phyloP scores from a whole-genome alignment of 2,329 filamentous ascomycete species.

The Colletotrichum chlorophyti region DNA sequence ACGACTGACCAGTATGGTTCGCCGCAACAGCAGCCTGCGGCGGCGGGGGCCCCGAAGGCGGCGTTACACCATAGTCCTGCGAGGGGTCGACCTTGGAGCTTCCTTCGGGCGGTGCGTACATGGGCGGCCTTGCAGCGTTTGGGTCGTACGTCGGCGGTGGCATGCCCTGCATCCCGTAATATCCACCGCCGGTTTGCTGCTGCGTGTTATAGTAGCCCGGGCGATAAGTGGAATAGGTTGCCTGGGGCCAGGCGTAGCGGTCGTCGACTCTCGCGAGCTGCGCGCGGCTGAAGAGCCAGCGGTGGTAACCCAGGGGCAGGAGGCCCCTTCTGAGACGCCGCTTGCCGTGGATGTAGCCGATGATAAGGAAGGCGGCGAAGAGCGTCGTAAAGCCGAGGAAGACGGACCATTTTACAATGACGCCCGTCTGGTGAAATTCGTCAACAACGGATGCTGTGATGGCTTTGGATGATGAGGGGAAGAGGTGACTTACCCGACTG shows the following conservation, averaged over 20 bases:
- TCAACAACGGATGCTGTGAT: background rate
- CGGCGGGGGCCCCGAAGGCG: slow-evolving; percentile 59
- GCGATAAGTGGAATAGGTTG: slow-evolving; percentile 48
- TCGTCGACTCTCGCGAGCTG: slow-evolving; percentile 56
- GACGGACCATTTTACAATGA: slow-evolving; percentile 75
- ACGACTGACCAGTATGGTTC: slow-evolving; percentile 43
- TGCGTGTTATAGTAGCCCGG: slow-evolving; percentile 40
- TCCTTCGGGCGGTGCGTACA: slow-evolving; percentile 59
- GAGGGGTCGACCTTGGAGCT: slow-evolving; percentile 59
- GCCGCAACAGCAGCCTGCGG: slow-evolving; percentile 32
- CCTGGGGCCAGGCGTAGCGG: slow-evolving; percentile 49
- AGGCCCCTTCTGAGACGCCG: slow-evolving; percentile 69
- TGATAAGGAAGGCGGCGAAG: slow-evolving; percentile 67
- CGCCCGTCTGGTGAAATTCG: slow-evolving; percentile 55
- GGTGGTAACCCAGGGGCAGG: slow-evolving; percentile 72
- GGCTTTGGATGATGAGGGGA: background rate
- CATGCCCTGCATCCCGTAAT: slow-evolving; percentile 59
- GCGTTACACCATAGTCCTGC: slow-evolving; percentile 35
- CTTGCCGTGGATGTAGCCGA: slow-evolving; percentile 75
- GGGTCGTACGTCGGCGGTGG: slow-evolving; percentile 66
- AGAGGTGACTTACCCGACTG: slow-evolving; percentile 29
- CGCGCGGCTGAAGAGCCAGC: slow-evolving; percentile 61
- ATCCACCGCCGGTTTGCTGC: slow-evolving; percentile 31
- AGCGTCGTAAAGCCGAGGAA: slow-evolving; percentile 67
- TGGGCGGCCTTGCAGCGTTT: slow-evolving; percentile 55